Conservation (phyloP, 2,329 filamentous ascomycete species). For the Ophiostoma sp. region DNA sequence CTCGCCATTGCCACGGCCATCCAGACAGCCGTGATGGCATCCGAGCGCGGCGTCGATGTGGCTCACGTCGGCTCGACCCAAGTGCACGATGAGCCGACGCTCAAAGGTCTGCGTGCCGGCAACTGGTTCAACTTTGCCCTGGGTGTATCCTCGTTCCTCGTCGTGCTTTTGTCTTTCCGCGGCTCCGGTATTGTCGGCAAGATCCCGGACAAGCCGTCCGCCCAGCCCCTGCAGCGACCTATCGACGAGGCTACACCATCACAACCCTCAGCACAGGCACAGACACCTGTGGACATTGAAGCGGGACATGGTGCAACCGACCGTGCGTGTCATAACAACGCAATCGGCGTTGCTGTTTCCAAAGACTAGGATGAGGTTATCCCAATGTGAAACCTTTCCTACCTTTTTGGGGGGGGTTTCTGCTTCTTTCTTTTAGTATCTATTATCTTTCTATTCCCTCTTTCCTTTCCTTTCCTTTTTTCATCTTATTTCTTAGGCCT, state of each 20-base stretch:
- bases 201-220: not conserved
- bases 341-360: slow-evolving; percentile 3
- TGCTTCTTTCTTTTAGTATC: no score
- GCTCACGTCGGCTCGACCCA: slow-evolving; percentile 40
- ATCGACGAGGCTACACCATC: not conserved
- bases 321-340: not conserved
- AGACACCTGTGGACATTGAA: not conserved
- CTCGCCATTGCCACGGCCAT: slow-evolving; percentile 60
- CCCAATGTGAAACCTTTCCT: no score
- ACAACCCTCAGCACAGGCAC: not conserved
- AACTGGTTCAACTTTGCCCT: slow-evolving; percentile 50
- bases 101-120: slow-evolving; percentile 45
- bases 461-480: not conserved
- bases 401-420: no score
- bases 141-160: slow-evolving; percentile 38
- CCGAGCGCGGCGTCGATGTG: slow-evolving; percentile 40
- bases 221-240: not conserved
- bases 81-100: slow-evolving; percentile 42
- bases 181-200: slow-evolving; percentile 48
- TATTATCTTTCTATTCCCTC: no score
- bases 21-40: slow-evolving; percentile 56
- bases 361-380: not conserved
- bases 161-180: slow-evolving; percentile 46
- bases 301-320: not conserved
- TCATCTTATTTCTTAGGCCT: not conserved